Base-by-base conservation (phyloP, 345 rosid genomes). In the Pistacia atlantica region DNA sequence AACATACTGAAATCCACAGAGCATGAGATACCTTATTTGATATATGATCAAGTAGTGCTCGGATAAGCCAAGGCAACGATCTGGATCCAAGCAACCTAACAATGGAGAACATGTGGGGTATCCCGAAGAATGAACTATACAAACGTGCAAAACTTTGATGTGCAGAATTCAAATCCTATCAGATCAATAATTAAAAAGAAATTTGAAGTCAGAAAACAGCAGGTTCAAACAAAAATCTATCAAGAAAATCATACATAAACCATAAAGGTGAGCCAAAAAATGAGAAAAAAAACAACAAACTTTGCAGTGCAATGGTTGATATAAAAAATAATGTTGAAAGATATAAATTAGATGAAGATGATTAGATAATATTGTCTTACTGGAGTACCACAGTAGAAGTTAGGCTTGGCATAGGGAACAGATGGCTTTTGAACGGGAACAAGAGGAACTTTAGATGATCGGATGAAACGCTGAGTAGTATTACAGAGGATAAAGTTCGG, bases 401-500 rank as follows among this genome's bases (percentile, higher is more conserved):
- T 91, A 74, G 93, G 93, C 89, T 91, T 93, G 56, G 97, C 99
- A 84, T 89, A 79, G 55, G 98, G 97, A 82, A 93, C 83, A 45
- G 99, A 93, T 71, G 97, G 97, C 86, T 96, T 96, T 80, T 92
- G 99, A 77, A 91, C 88, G 80, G 98, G 92, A 71, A 81, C 89
- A 72, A 73, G 79, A 57, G 90, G 87, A 79, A 90, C 89, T 79
- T 88, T 92, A 46, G 94, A 88, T 78, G 98, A 93, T 48, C 97
- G 90, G 71, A 96, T 84, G 80, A 96, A 93, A 56, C 98, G 91
- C 71, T 96, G 99, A 75, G 99, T 96, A 37, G 98, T 96, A 81
- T 96, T 93, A 86, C 99, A 96, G 68, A 96, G 93, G 77, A 96
- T 86, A 85, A 96, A 96, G 88, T 92, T 96, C 51, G 98, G 99